A percentile compares a stretch with the other conserved stretches of the same genome.
Evolutionary conservation across 2,329 filamentous ascomycete species (phyloP).

Genomic region (Aspergillus phoenicis): DNA sequence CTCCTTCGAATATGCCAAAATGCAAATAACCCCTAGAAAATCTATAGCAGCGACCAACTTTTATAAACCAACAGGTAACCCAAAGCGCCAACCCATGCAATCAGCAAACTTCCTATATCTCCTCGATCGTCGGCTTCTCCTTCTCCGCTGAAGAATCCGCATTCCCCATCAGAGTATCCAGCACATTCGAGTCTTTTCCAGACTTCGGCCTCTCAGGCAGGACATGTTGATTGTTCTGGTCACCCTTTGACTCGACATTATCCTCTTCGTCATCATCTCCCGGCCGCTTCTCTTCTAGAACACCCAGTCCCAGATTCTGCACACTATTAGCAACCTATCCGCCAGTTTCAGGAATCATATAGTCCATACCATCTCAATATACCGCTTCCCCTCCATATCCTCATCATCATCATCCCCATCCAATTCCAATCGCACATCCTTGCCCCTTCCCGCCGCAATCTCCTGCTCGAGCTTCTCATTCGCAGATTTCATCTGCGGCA

Average conservation of each 20-base stretch:
- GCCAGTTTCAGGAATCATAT: background rate
- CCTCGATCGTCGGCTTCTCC: slow-evolving; percentile 43
- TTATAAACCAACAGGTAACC: slow-evolving; percentile 1
- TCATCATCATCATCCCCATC: slow-evolving; percentile 34
- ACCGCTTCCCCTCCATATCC: slow-evolving; percentile 36
- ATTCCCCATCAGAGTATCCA: slow-evolving; percentile 43
- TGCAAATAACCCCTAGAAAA: background rate
- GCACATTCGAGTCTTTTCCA: slow-evolving; percentile 31
- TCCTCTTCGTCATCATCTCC: slow-evolving; percentile 19
- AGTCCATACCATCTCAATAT: slow-evolving; percentile 47
- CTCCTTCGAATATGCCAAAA: background rate
- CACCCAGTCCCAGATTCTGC: slow-evolving; percentile 49
- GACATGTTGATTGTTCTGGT: background rate
- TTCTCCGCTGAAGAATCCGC: slow-evolving; percentile 22
- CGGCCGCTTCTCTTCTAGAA: slow-evolving; percentile 44
- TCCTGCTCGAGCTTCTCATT: slow-evolving; percentile 46
- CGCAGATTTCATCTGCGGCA: slow-evolving; percentile 47
- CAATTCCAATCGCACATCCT: slow-evolving; percentile 39
- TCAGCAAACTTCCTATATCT: slow-evolving; percentile 25
- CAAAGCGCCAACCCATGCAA: slow-evolving; percentile 20
- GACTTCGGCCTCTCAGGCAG: slow-evolving; percentile 17
- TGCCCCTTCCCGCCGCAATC: slow-evolving; percentile 37
- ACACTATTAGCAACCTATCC: background rate
- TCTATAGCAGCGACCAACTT: background rate
- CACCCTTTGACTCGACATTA: background rate